Percentiles rank a stretch among this genome's conserved stretches.
Conservation (phyloP, 108 stramenopile genomes). For the Cyclotella choctawhatcheeana region DNA sequence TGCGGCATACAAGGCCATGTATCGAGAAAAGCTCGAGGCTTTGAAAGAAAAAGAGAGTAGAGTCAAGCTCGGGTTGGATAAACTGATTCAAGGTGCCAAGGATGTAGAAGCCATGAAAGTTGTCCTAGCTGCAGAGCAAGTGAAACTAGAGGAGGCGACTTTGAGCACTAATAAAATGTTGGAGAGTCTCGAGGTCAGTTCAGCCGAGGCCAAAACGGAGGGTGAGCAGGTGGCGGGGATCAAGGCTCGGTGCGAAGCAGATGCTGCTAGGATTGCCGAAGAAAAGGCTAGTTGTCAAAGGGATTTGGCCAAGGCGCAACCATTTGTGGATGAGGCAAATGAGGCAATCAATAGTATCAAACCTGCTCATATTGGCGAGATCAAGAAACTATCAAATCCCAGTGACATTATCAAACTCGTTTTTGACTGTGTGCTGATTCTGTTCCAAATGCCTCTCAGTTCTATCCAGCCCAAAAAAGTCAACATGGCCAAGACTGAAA, state of each 20-base stretch:
- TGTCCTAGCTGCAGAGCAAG: constrained; percentile 84
- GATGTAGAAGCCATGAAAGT: constrained; percentile 91
- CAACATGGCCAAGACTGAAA: constrained; percentile 76
- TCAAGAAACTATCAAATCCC: constrained; percentile 88
- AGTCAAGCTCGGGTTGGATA: constrained; percentile 85
- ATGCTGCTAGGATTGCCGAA: constrained; percentile 76
- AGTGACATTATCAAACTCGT: constrained; percentile 91
- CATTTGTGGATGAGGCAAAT: constrained; percentile 90
- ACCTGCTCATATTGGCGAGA: constrained; percentile 85
- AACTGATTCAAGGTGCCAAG: constrained; percentile 88
- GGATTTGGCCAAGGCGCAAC: constrained; percentile 91
- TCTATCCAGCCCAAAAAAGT: constrained; percentile 67
- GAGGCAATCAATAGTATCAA: constrained; percentile 89
- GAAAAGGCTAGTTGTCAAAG: constrained; percentile 82
- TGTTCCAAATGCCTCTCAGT: constrained; percentile 72
- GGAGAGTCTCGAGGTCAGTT: constrained; percentile 75
- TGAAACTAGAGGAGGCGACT: constrained; percentile 85
- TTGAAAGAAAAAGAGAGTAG: constrained; percentile 87
- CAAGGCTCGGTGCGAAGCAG: constrained; percentile 84
- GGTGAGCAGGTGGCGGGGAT: constrained; percentile 81
- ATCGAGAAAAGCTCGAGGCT: constrained; percentile 74
- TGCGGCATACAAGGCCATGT: constrained; percentile 82
- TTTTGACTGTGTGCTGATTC: constrained; percentile 89
- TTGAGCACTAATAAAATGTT: constrained; percentile 89
- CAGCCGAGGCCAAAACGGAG: constrained; percentile 85